phyloP scores from a whole-genome alignment of 1,284 basidiomycete species.

The Malassezia vespertilionis region DNA sequence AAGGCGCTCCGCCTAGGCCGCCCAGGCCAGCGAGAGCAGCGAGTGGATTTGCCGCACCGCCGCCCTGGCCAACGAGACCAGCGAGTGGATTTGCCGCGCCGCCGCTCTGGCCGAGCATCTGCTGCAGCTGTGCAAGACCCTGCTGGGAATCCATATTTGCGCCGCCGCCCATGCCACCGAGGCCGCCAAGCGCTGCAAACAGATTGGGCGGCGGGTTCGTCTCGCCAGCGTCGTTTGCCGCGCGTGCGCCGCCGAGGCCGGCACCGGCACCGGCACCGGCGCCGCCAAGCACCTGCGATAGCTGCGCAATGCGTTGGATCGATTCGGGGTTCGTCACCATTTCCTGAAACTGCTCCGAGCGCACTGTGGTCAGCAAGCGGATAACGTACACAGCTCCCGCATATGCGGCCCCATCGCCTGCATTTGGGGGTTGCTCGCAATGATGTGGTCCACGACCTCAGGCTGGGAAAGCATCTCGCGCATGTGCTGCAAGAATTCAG shows the following conservation, averaged over 20 bases:
- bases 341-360: slow-evolving; percentile 37
- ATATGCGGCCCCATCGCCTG: slow-evolving; percentile 36
- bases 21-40: neutral
- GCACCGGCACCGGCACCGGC: slow-evolving; percentile 15
- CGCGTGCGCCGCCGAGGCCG: slow-evolving; percentile 18
- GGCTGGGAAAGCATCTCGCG: slow-evolving; percentile 37
- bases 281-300: slow-evolving; percentile 32
- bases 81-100: slow-evolving; percentile 14
- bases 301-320: slow-evolving; percentile 38
- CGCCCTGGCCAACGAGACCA: slow-evolving; percentile 6
- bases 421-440: slow-evolving; percentile 40
- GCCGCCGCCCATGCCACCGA: slow-evolving; percentile 4
- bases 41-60: neutral
- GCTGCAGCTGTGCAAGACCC: slow-evolving; percentile 8
- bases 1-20: neutral
- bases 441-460: slow-evolving; percentile 43
- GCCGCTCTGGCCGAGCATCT: slow-evolving; percentile 14
- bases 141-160: neutral
- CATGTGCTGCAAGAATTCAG: slow-evolving; percentile 40
- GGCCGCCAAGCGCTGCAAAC: neutral
- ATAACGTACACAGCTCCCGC: slow-evolving; percentile 26
- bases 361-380: slow-evolving; percentile 16
- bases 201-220: slow-evolving; percentile 1
- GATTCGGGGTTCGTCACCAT: slow-evolving; percentile 41
- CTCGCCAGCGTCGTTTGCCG: slow-evolving; percentile 13